Evolutionary conservation across 1,284 basidiomycete genomes (phyloP).

Genomic region (Ceratobasidium sp.): DNA sequence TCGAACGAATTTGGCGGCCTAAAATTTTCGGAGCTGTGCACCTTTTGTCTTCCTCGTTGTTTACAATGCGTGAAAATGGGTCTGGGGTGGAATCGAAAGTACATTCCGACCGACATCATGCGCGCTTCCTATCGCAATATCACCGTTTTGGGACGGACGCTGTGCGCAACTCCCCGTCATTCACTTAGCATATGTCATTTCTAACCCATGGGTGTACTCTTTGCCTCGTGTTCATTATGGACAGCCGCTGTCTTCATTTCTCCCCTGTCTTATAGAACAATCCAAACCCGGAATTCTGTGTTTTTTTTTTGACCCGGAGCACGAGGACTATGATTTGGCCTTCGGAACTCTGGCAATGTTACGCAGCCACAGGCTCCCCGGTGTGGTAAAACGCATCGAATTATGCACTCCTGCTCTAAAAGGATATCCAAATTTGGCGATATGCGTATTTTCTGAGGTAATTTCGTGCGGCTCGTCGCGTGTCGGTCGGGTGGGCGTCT

Average conservation of each 20-base stretch:
- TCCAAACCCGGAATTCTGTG: background rate
- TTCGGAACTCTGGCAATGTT: background rate
- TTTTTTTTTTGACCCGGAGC: background rate
- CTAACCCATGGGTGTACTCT: background rate
- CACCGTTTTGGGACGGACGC: constrained; percentile 17
- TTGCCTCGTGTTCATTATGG: constrained; percentile 30
- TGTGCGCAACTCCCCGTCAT: constrained; percentile 14
- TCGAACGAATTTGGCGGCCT: background rate
- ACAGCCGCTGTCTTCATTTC: constrained; percentile 19
- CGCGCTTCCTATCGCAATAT: constrained; percentile 1
- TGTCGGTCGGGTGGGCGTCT: background rate
- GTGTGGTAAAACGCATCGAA: constrained; percentile 8
- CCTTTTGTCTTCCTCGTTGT: background rate
- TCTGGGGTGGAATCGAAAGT: background rate
- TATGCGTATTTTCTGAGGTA: background rate
- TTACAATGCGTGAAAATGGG: background rate
- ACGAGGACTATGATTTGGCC: background rate
- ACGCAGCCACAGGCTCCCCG: constrained; percentile 14
- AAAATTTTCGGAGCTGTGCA: constrained; percentile 12
- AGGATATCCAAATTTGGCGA: background rate
- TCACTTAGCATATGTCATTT: background rate
- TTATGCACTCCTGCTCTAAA: background rate
- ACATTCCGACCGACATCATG: background rate
- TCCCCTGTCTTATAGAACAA: constrained; percentile 2
- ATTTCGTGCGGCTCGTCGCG: background rate